Conservation (phyloP, 1,139 yeast genomes). For the Candida anutae region DNA sequence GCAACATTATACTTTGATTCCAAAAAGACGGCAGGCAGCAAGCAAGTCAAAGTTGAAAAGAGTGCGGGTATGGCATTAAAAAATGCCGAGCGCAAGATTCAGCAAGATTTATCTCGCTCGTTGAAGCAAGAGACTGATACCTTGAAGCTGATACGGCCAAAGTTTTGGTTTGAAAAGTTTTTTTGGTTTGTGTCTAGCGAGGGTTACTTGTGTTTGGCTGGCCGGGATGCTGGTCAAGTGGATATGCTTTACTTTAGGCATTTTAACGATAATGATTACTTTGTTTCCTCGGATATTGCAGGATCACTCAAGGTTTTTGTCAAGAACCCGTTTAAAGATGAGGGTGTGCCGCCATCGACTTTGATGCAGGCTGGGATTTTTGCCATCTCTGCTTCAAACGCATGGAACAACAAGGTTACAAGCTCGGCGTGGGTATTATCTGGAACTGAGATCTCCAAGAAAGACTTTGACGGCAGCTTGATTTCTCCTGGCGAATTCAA, state of each 20-base stretch:
- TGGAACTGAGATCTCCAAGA: slow-evolving; percentile 60
- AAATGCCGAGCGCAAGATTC: slow-evolving; percentile 76
- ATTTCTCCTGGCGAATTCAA: slow-evolving; percentile 60
- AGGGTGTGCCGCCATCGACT: slow-evolving; percentile 73
- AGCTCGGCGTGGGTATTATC: slow-evolving; percentile 80
- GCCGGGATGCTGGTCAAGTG: slow-evolving; percentile 77
- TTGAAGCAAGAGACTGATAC: slow-evolving; percentile 59
- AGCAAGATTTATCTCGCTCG: slow-evolving; percentile 59
- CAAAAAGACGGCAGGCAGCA: slow-evolving; percentile 68
- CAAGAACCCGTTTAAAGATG: slow-evolving; percentile 60
- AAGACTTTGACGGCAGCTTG: slow-evolving; percentile 56
- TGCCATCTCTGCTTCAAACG: slow-evolving; percentile 72
- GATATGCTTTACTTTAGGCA: slow-evolving; percentile 78
- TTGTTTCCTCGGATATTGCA: slow-evolving; percentile 69
- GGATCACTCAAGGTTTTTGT: slow-evolving; percentile 73
- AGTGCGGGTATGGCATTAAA: slow-evolving; percentile 74
- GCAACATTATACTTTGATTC: slow-evolving; percentile 81
- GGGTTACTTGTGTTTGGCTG: slow-evolving; percentile 81
- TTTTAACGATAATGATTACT: slow-evolving; percentile 62
- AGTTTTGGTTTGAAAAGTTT: slow-evolving; percentile 90
- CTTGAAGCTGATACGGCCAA: slow-evolving; percentile 59
- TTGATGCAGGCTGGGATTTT: slow-evolving; percentile 85
- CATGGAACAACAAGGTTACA: slow-evolving; percentile 82
- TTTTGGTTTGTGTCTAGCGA: slow-evolving; percentile 89
- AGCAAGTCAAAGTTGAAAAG: slow-evolving; percentile 74